Conservation (phyloP, 2,329 filamentous ascomycete genomes). For the Hypoxylon sp. region DNA sequence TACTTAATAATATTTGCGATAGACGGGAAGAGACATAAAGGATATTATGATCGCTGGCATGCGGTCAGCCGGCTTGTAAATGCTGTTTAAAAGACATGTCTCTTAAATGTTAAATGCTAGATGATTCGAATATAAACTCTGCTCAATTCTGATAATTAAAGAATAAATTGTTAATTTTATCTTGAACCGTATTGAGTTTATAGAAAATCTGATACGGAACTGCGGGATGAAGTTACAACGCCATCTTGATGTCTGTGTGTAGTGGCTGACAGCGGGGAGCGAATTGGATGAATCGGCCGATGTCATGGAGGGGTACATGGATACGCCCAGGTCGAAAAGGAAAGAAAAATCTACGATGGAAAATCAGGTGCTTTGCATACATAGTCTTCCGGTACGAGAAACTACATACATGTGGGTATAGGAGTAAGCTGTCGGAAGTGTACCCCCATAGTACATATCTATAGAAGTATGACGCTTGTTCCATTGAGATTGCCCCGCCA, state of each 20-base stretch:
- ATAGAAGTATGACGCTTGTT: slow-evolving; percentile 42
- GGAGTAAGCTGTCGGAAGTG: slow-evolving; percentile 3
- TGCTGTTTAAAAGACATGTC: background rate
- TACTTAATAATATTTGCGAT: slow-evolving; percentile 27
- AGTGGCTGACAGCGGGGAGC: slow-evolving; percentile 16
- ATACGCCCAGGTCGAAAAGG: slow-evolving; percentile 29
- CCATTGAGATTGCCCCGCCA: slow-evolving; percentile 41
- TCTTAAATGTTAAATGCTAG: background rate
- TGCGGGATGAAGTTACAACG: slow-evolving; percentile 13
- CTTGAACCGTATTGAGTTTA: background rate
- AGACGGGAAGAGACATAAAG: background rate
- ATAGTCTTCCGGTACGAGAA: slow-evolving; percentile 23
- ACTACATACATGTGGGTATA: slow-evolving; percentile 26
- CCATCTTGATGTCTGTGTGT: slow-evolving; percentile 28
- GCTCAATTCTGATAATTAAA: background rate
- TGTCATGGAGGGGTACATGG: slow-evolving; percentile 37
- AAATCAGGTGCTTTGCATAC: slow-evolving; percentile 44
- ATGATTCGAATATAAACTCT: background rate
- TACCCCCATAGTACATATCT: slow-evolving; percentile 36
- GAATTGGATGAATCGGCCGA: slow-evolving; percentile 32
- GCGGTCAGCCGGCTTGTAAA: background rate
- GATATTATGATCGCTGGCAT: background rate
- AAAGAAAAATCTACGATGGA: slow-evolving; percentile 35
- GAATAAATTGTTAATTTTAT: background rate
- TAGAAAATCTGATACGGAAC: background rate